Conservation (phyloP, 225 moss, liverwort and hornwort species). For the Sphagnum tenellum region DNA sequence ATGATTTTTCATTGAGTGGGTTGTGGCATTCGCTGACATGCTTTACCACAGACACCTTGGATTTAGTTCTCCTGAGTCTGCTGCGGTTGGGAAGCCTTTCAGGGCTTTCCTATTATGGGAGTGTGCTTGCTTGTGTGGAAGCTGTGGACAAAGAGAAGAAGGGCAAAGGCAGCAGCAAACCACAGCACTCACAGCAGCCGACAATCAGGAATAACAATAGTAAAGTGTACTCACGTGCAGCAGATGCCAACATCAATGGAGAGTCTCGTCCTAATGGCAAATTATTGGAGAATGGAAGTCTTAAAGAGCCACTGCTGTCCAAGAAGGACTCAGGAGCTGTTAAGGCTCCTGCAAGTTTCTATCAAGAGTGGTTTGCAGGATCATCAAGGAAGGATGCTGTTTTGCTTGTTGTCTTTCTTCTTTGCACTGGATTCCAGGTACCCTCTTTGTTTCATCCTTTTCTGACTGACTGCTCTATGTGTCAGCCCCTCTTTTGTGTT, state of each 20-base stretch:
- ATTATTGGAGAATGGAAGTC: constrained; percentile 25
- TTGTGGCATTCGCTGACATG: constrained; percentile 33
- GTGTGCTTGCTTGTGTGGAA: constrained; percentile 38
- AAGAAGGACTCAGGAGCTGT: constrained; percentile 32
- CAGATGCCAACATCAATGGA: not conserved
- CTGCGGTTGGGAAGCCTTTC: constrained; percentile 26
- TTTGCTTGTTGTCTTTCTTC: constrained; percentile 64
- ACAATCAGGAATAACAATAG: constrained; percentile 27
- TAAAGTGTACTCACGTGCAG: constrained; percentile 12
- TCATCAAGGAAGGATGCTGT: constrained; percentile 81
- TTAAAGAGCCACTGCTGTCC: constrained; percentile 55
- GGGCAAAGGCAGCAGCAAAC: constrained; percentile 24
- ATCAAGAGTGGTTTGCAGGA: constrained; percentile 85
- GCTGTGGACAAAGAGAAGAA: constrained; percentile 36
- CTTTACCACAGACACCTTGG: constrained; percentile 36
- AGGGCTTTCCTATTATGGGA: constrained; percentile 42
- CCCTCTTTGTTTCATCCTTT: not conserved
- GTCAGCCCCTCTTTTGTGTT: no score
- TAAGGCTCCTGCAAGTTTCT: constrained; percentile 7
- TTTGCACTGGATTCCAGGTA: constrained; percentile 84
- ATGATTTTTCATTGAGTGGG: constrained; percentile 11
- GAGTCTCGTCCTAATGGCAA: constrained; percentile 1
- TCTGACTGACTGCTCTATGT: no score
- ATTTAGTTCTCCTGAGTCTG: constrained; percentile 31
- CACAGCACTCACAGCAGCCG: constrained; percentile 12